Evolutionary conservation across 768 basidiomycete species (phyloP), one percentile per base, ranked within the genome.

Genomic region (Lactarius deliciosus): DNA sequence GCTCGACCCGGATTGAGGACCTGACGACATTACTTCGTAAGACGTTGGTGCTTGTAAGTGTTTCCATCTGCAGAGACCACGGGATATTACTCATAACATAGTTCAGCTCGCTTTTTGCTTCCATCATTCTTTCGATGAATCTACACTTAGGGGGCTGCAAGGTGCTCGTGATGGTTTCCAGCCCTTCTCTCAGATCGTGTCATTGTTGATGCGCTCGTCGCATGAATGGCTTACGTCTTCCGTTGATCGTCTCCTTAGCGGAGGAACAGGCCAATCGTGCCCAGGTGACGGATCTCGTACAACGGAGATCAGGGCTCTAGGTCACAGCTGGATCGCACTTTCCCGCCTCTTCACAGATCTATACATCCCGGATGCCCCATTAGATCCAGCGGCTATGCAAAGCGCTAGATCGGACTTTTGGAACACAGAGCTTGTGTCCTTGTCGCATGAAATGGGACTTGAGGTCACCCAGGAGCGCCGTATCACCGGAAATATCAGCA

Each of bases 381-480:
- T 98, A 58, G 97, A 99, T 75, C 97, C 97, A 32, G 86, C 88
- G 8, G 86, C 86, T 28, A 82, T 88, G 40, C 81, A 86, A 62
- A 81, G 79, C 60, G 83, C 79, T 57, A 77, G 79, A 0, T 72
- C 73, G 2, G 75, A 78, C 36, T 84, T 86, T 34, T 80, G 82
- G 73, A 72, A 74, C 34, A 72, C 79, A 58, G 80, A 86, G 62
- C 70, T 78, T 38, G 69, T 73, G 2, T 71, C 78, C 30, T 69
- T 91, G 3, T 68, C 73, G 4, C 75, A 77, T 2, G 86, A 92
- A 74, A 73, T 88, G 9, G 61, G 71, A 7, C 78, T 92, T 8
- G 87, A 91, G 69, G 71, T 68, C 20, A 72, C 79, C 38, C 77
- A 90, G 11, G 92, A 93, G 72, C 38, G 72, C 10, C 75, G 84